Percentiles rank a stretch among this genome's conserved stretches.
These are phyloP conservation scores for Plasmodium berghei DNA, from an alignment of 169 alveolate species.

Conservation along the genomic window DNA sequence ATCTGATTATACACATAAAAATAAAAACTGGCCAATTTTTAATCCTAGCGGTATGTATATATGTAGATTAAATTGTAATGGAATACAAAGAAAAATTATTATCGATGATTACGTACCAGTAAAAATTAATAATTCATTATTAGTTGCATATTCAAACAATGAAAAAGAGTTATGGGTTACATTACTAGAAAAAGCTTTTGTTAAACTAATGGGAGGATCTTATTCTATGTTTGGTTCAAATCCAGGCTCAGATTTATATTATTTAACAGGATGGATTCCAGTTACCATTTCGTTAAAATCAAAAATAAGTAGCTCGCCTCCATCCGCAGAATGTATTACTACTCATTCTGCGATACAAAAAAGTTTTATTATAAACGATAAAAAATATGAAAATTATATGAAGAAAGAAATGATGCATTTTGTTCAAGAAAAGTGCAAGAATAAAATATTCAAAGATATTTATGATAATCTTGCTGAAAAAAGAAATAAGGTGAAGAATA, in stretches of 20 bases:
- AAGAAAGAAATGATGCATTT: background rate
- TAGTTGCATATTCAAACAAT: conserved; percentile 91
- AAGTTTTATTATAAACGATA: background rate
- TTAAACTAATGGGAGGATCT: conserved; percentile 91
- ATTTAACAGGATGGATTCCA: conserved; percentile 95
- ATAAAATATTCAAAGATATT: no score
- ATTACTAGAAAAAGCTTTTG: conserved; percentile 94
- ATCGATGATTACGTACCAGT: conserved; percentile 94
- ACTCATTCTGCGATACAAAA: conserved; percentile 16
- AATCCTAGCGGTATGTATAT: conserved; percentile 90
- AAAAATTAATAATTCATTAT: conserved; percentile 80
- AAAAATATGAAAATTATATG: background rate
- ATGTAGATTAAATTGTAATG: conserved; percentile 91
- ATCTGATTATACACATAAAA: conserved; percentile 22
- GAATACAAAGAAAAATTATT: conserved; percentile 90
- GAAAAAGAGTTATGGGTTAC: conserved; percentile 92
- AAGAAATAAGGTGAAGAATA: no score
- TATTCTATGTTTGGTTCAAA: conserved; percentile 93
- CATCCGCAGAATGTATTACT: conserved; percentile 53
- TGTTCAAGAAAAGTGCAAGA: no score
- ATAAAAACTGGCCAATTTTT: conserved; percentile 78
- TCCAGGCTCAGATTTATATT: conserved; percentile 94
- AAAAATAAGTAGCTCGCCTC: conserved; percentile 79
- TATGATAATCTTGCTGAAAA: no score
- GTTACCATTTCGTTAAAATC: conserved; percentile 89